Percentiles rank a stretch among this genome's conserved stretches.
phyloP scores from a whole-genome alignment of 495 filamentous ascomycete genomes.

The Hypoxylon subgilvum region DNA sequence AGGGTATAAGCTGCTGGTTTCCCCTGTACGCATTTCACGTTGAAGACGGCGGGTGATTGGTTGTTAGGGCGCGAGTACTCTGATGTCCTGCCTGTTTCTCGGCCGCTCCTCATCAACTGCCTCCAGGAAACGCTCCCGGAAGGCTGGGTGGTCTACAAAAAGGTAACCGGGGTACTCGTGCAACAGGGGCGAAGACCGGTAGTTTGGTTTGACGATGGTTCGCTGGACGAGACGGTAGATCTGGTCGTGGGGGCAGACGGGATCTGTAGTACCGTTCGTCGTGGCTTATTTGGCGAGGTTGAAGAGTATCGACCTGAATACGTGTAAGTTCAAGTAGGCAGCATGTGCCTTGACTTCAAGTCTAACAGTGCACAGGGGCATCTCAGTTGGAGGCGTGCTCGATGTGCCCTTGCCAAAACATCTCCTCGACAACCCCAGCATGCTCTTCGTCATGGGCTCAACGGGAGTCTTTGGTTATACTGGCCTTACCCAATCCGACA shows the following conservation, averaged over 20 bases:
- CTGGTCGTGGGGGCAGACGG: slow-evolving; percentile 68
- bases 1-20: slow-evolving; percentile 14
- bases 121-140: slow-evolving; percentile 11
- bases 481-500: slow-evolving; percentile 14
- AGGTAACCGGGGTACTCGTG: slow-evolving; percentile 6
- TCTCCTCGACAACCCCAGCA: slow-evolving; percentile 43
- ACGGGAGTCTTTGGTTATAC: slow-evolving; percentile 67
- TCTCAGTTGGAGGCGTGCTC: slow-evolving; percentile 61
- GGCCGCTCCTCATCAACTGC: slow-evolving; percentile 20
- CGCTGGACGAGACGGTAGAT: slow-evolving; percentile 51
- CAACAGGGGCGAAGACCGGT: slow-evolving; percentile 13
- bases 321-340: slow-evolving; percentile 31
- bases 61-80: slow-evolving; percentile 17
- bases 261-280: slow-evolving; percentile 57
- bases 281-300: slow-evolving; percentile 50
- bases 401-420: slow-evolving; percentile 38
- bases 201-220: slow-evolving; percentile 46
- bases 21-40: slow-evolving; percentile 19
- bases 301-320: slow-evolving; percentile 37
- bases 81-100: slow-evolving; percentile 14
- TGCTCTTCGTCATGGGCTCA: slow-evolving; percentile 59
- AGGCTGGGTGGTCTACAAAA: slow-evolving; percentile 13
- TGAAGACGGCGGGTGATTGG: slow-evolving; percentile 17
- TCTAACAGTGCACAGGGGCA: slow-evolving; percentile 42
- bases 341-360: neutral